These are phyloP conservation scores for Suillus lakei DNA, from an alignment of 768 basidiomycete species.

Conservation along the genomic window DNA sequence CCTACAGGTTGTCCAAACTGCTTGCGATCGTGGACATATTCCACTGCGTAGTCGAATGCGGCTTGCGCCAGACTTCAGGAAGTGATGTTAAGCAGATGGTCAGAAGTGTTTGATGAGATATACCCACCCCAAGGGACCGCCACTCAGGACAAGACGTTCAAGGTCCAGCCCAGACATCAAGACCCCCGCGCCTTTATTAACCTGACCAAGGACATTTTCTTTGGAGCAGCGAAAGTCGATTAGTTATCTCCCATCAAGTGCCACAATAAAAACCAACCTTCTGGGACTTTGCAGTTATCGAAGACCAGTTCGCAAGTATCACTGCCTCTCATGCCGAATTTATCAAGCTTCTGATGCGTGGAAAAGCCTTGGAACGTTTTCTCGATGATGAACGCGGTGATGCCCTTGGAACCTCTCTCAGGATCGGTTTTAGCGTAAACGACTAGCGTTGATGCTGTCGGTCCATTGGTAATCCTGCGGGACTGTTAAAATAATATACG, in stretches of 20 bases:
- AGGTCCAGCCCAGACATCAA: slow-evolving; percentile 95
- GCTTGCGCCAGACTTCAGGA: slow-evolving; percentile 82
- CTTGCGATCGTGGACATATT: slow-evolving; percentile 91
- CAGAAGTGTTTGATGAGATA: slow-evolving; percentile 4
- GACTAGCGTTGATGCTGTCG: slow-evolving; percentile 89
- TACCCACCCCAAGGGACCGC: slow-evolving; percentile 85
- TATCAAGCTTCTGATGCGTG: slow-evolving; percentile 89
- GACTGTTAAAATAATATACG: not conserved
- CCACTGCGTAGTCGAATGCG: slow-evolving; percentile 85
- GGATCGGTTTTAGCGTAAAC: slow-evolving; percentile 92
- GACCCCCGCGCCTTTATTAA: slow-evolving; percentile 82
- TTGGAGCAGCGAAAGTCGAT: not conserved
- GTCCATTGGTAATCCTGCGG: slow-evolving; percentile 91
- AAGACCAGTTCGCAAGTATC: slow-evolving; percentile 95
- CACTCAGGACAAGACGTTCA: slow-evolving; percentile 89
- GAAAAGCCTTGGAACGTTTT: slow-evolving; percentile 83
- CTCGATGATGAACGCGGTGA: slow-evolving; percentile 92
- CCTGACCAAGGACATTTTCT: slow-evolving; percentile 86
- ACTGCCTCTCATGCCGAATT: slow-evolving; percentile 95
- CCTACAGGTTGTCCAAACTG: slow-evolving; percentile 90
- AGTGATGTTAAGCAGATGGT: slow-evolving; percentile 11
- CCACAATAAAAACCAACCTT: slow-evolving; percentile 55
- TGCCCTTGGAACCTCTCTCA: slow-evolving; percentile 81
- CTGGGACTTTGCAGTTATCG: slow-evolving; percentile 87
- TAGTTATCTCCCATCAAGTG: not conserved